Evolutionary conservation across 2,329 filamentous ascomycete species (phyloP).

Genomic region (Trichoderma arundinaceum): DNA sequence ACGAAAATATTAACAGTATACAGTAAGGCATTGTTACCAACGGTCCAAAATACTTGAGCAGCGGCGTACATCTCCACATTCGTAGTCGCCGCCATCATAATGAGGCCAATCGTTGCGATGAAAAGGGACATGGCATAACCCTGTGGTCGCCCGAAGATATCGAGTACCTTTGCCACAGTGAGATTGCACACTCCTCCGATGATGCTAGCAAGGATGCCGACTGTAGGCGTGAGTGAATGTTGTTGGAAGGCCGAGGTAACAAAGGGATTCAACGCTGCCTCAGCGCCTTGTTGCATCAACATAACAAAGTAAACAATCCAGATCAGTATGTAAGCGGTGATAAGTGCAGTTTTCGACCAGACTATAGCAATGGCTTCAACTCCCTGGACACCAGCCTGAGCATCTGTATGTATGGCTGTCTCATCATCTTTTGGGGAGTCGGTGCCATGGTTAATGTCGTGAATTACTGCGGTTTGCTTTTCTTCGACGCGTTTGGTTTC

Average conservation of each 20-base stretch:
- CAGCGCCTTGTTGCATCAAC: constrained; percentile 3
- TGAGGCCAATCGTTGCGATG: constrained; percentile 54
- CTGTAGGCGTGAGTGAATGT: constrained; percentile 57
- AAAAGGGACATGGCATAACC: constrained; percentile 59
- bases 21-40: constrained; percentile 1
- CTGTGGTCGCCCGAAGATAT: constrained; percentile 66
- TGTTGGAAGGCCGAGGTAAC: constrained; percentile 52
- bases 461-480: neutral
- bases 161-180: constrained; percentile 65
- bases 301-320: constrained; percentile 20
- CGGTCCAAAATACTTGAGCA: constrained; percentile 62
- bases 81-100: constrained; percentile 66
- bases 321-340: neutral
- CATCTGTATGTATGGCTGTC: neutral
- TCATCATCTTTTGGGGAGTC: neutral
- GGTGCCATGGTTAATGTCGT: neutral
- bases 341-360: constrained; percentile 41
- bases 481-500: neutral
- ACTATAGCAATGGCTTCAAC: constrained; percentile 49
- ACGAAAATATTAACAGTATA: constrained; percentile 30
- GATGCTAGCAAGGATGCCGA: constrained; percentile 55
- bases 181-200: constrained; percentile 63
- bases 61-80: constrained; percentile 53
- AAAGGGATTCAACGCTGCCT: constrained; percentile 45
- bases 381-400: constrained; percentile 46